Evolutionary conservation across 2,329 filamentous ascomycete species (phyloP), one percentile per base, ranked within the genome.

Genomic region (Fusarium penzigii): DNA sequence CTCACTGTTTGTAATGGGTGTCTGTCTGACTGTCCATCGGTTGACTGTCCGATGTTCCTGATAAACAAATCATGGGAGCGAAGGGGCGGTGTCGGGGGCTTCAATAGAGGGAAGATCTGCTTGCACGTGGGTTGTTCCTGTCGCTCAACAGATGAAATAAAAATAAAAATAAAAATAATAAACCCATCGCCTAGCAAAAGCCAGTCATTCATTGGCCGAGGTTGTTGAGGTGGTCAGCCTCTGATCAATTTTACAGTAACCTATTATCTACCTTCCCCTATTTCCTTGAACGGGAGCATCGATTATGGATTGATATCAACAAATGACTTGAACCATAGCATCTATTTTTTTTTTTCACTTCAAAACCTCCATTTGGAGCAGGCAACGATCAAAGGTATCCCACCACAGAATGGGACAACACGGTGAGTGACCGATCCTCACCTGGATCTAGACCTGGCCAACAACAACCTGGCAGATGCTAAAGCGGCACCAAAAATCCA

Each of bases 61-160:
- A 25, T 25, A 25, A 25, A 7, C 20, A 25, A 25, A 25, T 25
- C 7, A 25, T 25, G 20, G 20, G 4, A 7, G 20, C 20, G 20
- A 25, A 25, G 20, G 20, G 32, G 32, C 10, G 32, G 32, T 36
- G 10, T 36, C 32, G 32, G 32, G 10, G 32, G 20, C 7, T 36
- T 4, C 32, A 36, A 36, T 36, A 14, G 39, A 40, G 17, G 17
- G 39, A 20, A 16, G 39, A 58, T 52, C 57, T 56, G 32, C 42
- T 46, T 16, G 43, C 57, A 60, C 57, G 57, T 60, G 57, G 57
- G 39, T 20, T 3, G 39, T 40, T 13, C 39, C n/a, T 40, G 39
- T n/a, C 39, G 10, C 32, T 36, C 32, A 36, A 36, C 32, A 36
- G 32, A 36, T 11, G 13, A 14, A 36, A 7, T 32, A 11, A 32